Base-by-base conservation (phyloP, 495 filamentous ascomycete species). In the Neurospora sp. region DNA sequence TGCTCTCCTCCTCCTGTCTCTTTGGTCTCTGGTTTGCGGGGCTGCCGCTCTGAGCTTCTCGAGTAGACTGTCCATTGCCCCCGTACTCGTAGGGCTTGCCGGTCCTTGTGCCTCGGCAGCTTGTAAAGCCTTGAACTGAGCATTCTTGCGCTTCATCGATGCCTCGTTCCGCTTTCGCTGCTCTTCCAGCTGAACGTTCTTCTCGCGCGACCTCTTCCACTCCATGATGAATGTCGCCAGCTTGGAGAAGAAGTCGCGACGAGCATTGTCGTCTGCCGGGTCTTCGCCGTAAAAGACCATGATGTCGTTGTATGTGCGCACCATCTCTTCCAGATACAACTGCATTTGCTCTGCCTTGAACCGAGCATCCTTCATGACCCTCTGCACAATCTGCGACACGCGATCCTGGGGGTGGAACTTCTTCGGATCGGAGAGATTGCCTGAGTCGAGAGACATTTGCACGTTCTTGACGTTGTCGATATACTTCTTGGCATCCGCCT, bases 321-420 rank as follows among this genome's bases (percentile, higher is more conserved):
- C 83, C 94, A 97, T 97, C 77, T 97, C 94, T 74, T 97, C 94
- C 20, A 98, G 83, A 79, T 97, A 97, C 37, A 98, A 85, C 77
- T 93, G 87, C 89, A 99, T 90, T 84, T 98, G 96, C 81, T 97
- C 96, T 14, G 96, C 94, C 86, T 99, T 99, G 77, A 94, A 87
- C 73, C 96, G 84, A 44, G 96, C 96, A 75, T 99, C 96, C 81
- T 97, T 98, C 94, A 99, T 97, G 73, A 88, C 92, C 41, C 95
- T 88, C 80, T 96, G 93, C 65, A 97, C 93, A 22, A 98, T 87
- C 80, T 97, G 92, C 76, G 91, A 91, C 69, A 98, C 94, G 48
- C 96, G 92, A 80, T 99, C 96, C 80, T 98, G 93, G 6, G 96
- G 96, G 77, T 99, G 96, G 85, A 99, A 99, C 77, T 96, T 97